These are phyloP conservation scores for Miscanthus lutarioriparius DNA, from an alignment of 176 grass and related monocot species.

Conservation along the genomic window DNA sequence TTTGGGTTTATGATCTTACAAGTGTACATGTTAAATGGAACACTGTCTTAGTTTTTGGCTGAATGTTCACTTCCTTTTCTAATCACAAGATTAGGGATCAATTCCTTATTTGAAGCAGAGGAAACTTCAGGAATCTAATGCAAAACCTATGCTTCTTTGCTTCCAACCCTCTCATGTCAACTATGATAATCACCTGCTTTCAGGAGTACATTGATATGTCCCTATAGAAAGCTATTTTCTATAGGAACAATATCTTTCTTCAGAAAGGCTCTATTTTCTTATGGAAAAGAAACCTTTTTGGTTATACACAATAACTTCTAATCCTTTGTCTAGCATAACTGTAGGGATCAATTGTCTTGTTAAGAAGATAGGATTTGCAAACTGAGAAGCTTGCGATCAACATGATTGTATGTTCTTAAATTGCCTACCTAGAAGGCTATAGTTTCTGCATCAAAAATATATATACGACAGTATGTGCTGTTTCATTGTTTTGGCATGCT, in stretches of 20 bases:
- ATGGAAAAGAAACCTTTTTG: not conserved
- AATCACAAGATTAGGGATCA: not conserved
- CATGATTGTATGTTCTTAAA: constrained; percentile 24
- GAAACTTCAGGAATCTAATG: constrained; percentile 17
- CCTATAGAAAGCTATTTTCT: not conserved
- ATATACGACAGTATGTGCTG: not conserved
- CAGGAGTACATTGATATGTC: not conserved
- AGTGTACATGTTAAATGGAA: constrained; percentile 1
- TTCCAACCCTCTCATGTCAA: not conserved
- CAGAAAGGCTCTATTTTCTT: not conserved
- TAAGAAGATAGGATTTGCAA: constrained; percentile 11
- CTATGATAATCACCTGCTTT: not conserved
- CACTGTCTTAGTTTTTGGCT: not conserved
- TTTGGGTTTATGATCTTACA: constrained; percentile 10
- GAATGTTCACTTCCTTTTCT: not conserved
- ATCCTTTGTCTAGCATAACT: constrained; percentile 13
- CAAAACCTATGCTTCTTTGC: constrained; percentile 7
- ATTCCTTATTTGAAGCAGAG: constrained; percentile 22
- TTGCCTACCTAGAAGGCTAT: not conserved
- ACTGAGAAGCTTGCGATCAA: not conserved
- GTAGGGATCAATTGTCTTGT: constrained; percentile 10
- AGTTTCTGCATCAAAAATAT: not conserved
- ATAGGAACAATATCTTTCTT: not conserved
- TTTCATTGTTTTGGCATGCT: constrained; percentile 1
- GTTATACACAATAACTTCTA: constrained; percentile 7